These are phyloP conservation scores for Ettlia oleoabundans DNA, from an alignment of 139 green algal species.

Conservation along the genomic window DNA sequence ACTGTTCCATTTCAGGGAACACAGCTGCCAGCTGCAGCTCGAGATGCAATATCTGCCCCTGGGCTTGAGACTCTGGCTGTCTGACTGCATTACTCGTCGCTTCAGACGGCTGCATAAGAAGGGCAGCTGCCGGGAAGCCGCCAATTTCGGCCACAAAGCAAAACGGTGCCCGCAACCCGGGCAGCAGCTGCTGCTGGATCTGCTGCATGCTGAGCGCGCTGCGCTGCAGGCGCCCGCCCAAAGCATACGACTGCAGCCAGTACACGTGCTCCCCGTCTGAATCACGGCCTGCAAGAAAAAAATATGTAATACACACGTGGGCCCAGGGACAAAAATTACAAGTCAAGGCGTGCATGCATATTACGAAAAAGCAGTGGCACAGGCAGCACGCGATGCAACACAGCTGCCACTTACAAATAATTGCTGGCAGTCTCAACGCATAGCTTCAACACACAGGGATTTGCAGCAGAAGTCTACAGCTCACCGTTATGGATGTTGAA, in stretches of 20 bases:
- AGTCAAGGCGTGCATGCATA: too few relatives aligned
- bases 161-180: neutral
- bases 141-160: constrained; percentile 40
- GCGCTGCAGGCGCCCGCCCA: constrained; percentile 22
- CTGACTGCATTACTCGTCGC: neutral
- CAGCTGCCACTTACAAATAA: too few relatives aligned
- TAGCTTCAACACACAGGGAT: too few relatives aligned
- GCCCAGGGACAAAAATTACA: too few relatives aligned
- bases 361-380: too few relatives aligned
- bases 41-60: neutral
- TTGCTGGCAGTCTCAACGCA: too few relatives aligned
- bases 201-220: constrained; percentile 4
- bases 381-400: too few relatives aligned
- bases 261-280: neutral
- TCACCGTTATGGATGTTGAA: constrained; percentile 19
- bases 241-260: constrained; percentile 22
- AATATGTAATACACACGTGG: too few relatives aligned
- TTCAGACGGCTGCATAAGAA: constrained; percentile 16
- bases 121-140: constrained; percentile 11
- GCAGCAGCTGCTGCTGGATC: neutral
- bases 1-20: constrained; percentile 29
- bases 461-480: too few relatives aligned
- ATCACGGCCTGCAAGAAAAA: neutral
- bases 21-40: constrained; percentile 27
- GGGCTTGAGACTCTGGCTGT: too few relatives aligned